Evolutionary conservation across 441 rosid species (phyloP), one percentile per base, ranked within the genome.

Genomic region (Viola pubescens): DNA sequence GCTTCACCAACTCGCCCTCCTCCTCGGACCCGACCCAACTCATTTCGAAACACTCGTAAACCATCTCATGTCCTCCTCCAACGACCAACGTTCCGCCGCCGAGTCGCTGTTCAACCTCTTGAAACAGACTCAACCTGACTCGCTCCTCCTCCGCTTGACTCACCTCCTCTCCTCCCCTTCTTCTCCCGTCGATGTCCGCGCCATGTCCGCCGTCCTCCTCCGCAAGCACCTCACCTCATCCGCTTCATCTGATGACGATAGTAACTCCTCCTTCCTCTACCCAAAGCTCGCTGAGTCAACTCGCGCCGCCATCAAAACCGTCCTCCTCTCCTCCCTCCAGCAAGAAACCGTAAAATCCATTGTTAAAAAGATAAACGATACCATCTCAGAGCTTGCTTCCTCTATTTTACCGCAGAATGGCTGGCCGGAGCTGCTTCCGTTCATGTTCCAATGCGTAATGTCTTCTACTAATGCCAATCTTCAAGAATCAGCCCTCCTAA

Each of bases 351-450:
- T 81, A 8, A 91, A 88, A 67, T 79, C 94, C 34, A 83, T 88
- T 43, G 68, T 79, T 1, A 84, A 82, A 75, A 91, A 88, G 85
- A 69, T 91, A 7, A 82, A 88, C 68, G 98, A 91, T 58, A 84
- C 96, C 7, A 73, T 86, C 48, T 81, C 95, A 8, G 98, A 88
- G 74, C 87, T 91, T 37, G 96, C 98, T 37, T 81, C 91, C 1
- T 77, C 87, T 48, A 77, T 88, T 63, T 57, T 91, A 26, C 81
- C 89, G 3, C 90, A 86, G 3, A 81, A 82, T 38, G 98, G 89
- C 0, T 91, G 98, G 98, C 92, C 96, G 9, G 98, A 91, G 77
- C 70, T 91, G 53, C 57, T 91, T 6, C 98, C 96, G 4, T 91
- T 91, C 53, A 86, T 91, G 80, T 88, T 91, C 60, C 96, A 85